phyloP scores from a whole-genome alignment of 495 filamentous ascomycete species.

The Oleoguttula mirabilis region DNA sequence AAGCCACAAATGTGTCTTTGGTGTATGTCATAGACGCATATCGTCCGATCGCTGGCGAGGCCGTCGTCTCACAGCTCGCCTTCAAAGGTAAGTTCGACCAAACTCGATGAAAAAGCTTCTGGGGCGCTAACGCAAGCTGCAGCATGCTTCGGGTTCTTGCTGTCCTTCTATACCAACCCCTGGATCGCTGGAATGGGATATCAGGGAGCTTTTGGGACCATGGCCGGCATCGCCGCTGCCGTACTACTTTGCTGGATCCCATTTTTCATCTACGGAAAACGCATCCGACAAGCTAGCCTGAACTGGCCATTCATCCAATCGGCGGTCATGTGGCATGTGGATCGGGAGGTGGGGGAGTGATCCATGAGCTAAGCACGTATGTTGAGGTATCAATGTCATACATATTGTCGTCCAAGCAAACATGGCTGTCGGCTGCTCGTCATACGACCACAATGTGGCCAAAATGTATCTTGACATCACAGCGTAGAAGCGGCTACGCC shows the following conservation, averaged over 20 bases:
- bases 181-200: slow-evolving; percentile 44
- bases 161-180: slow-evolving; percentile 48
- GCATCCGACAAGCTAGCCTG: slow-evolving; percentile 35
- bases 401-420: no score
- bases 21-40: slow-evolving; percentile 46
- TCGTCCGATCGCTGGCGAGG: slow-evolving; percentile 42
- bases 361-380: no score
- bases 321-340: slow-evolving; percentile 1
- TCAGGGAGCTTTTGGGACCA: slow-evolving; percentile 38
- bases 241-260: slow-evolving; percentile 33
- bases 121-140: no score
- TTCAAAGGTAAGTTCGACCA: slow-evolving; percentile 38
- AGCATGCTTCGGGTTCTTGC: slow-evolving; percentile 44
- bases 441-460: no score
- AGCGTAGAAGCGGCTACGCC: neutral
- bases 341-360: slow-evolving; percentile 12
- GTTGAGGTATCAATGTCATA: no score
- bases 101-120: neutral
- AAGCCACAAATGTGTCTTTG: slow-evolving; percentile 39
- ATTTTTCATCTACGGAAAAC: slow-evolving; percentile 40
- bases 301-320: slow-evolving; percentile 34
- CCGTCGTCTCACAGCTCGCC: slow-evolving; percentile 39
- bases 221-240: slow-evolving; percentile 34
- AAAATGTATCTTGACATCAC: no score
- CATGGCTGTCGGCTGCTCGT: no score